Percentiles rank a stretch among this genome's conserved stretches.
These are phyloP conservation scores for Pichia occidentalis DNA, from an alignment of 805 yeast genomes.

Conservation along the genomic window DNA sequence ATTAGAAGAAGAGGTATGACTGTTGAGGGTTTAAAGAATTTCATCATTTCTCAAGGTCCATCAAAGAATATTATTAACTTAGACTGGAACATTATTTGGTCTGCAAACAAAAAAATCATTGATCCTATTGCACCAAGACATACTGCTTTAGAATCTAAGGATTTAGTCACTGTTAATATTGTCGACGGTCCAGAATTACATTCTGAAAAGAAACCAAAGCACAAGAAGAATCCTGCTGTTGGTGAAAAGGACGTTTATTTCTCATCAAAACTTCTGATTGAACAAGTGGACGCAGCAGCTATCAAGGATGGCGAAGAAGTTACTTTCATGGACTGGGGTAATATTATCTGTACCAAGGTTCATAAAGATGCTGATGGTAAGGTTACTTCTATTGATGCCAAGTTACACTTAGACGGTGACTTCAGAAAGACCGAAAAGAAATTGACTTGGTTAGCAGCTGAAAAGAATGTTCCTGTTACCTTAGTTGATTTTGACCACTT, in stretches of 20 bases:
- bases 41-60: conserved; percentile 94
- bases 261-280: conserved; percentile 60
- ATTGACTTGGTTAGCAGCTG: conserved; percentile 88
- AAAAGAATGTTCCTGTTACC: conserved; percentile 64
- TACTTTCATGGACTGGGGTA: conserved; percentile 99
- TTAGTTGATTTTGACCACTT: conserved; percentile 90
- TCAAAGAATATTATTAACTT: conserved; percentile 93
- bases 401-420: conserved; percentile 88
- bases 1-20: conserved; percentile 99
- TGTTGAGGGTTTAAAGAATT: conserved; percentile 92
- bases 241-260: conserved; percentile 77
- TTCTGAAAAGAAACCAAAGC: conserved; percentile 78
- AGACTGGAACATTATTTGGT: conserved; percentile 98
- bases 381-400: conserved; percentile 63
- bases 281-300: conserved; percentile 74
- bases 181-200: conserved; percentile 62
- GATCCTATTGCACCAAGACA: conserved; percentile 97
- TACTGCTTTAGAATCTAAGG: conserved; percentile 61
- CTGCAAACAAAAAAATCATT: conserved; percentile 91
- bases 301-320: conserved; percentile 79
- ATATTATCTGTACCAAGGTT: conserved; percentile 70
- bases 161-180: conserved; percentile 66
- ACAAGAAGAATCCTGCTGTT: conserved; percentile 89
- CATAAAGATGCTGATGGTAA: conserved; percentile 48
- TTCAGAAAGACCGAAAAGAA: conserved; percentile 95